phyloP scores from a whole-genome alignment of 2,329 filamentous ascomycete genomes.

The Fusarium sp. region DNA sequence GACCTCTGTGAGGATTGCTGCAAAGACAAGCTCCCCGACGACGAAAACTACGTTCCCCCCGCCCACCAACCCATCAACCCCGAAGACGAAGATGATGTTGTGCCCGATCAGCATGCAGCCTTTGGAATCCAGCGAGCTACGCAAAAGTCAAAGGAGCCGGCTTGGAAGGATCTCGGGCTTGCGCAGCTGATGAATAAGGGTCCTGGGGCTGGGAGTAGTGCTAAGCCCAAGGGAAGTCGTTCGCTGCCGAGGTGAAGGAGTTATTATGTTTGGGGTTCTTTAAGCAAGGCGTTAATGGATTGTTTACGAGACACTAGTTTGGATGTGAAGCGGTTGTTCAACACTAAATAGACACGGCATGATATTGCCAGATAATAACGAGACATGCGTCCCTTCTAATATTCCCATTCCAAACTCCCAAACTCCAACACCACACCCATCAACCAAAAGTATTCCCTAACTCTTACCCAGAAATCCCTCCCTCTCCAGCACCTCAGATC shows the following conservation, averaged over 20 bases:
- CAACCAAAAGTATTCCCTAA: conserved; percentile 34
- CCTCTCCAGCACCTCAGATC: conserved; percentile 87
- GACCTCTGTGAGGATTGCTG: conserved; percentile 82
- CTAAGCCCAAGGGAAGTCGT: conserved; percentile 32
- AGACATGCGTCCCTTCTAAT: conserved; percentile 15
- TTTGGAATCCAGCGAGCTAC: conserved; percentile 86
- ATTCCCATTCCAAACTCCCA: conserved; percentile 19
- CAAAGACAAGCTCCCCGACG: conserved; percentile 72
- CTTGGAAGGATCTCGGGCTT: conserved; percentile 82
- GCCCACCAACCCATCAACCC: conserved; percentile 84
- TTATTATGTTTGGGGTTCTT: not conserved
- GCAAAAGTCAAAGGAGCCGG: conserved; percentile 72
- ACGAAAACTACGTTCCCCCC: conserved; percentile 83
- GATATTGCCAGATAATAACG: conserved; percentile 14
- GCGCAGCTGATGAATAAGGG: conserved; percentile 72
- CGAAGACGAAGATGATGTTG: conserved; percentile 87
- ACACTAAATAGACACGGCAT: conserved; percentile 14
- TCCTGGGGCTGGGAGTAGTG: conserved; percentile 48
- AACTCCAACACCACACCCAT: conserved; percentile 30
- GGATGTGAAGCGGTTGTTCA: not conserved
- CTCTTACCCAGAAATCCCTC: conserved; percentile 79
- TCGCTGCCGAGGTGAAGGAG: conserved; percentile 30
- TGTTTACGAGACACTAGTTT: not conserved
- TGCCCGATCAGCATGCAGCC: conserved; percentile 85
- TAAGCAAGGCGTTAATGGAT: conserved; percentile 25